Evolutionary conservation across 768 basidiomycete species (phyloP).

Genomic region (Psilocybe subaeruginosa): DNA sequence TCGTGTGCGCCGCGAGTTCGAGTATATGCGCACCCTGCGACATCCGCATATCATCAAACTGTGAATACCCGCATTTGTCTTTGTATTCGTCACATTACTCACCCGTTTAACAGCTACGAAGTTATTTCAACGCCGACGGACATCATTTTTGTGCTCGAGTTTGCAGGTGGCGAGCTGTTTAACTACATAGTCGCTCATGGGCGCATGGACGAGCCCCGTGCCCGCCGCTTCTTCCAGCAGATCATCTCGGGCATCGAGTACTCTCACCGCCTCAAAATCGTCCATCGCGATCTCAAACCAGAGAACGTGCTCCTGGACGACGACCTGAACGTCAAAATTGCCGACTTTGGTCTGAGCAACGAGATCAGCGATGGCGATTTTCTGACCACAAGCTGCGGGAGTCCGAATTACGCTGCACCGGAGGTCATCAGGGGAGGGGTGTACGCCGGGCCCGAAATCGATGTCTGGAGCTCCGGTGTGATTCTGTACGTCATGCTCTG

Average conservation of each 20-base stretch:
- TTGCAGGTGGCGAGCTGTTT: conserved; percentile 95
- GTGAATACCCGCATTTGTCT: conserved; percentile 46
- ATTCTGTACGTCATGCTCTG: conserved; percentile 98
- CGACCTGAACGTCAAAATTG: conserved; percentile 92
- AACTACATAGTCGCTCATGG: conserved; percentile 97
- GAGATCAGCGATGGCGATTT: conserved; percentile 97
- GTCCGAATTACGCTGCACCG: conserved; percentile 98
- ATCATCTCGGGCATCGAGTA: conserved; percentile 98
- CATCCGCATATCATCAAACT: conserved; percentile 99
- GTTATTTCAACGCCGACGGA: conserved; percentile 93
- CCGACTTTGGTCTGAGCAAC: conserved; percentile 97
- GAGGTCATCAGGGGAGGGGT: conserved; percentile 96
- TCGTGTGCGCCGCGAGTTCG: conserved; percentile 92
- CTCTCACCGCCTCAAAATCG: conserved; percentile 94
- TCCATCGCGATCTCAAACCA: conserved; percentile 97
- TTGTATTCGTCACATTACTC: conserved; percentile 9
- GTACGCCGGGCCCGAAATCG: conserved; percentile 97
- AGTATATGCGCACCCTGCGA: conserved; percentile 91
- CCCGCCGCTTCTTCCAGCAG: conserved; percentile 96
- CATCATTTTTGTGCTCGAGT: conserved; percentile 98
- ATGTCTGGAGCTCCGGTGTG: conserved; percentile 99
- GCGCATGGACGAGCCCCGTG: conserved; percentile 84
- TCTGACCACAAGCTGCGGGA: conserved; percentile 95
- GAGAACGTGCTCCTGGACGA: conserved; percentile 92
- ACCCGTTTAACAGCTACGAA: conserved; percentile 61